Percentiles rank a stretch among this genome's conserved stretches.
These are phyloP conservation scores for Verticillium longisporum DNA, from an alignment of 2,329 filamentous ascomycete genomes.

Conservation along the genomic window DNA sequence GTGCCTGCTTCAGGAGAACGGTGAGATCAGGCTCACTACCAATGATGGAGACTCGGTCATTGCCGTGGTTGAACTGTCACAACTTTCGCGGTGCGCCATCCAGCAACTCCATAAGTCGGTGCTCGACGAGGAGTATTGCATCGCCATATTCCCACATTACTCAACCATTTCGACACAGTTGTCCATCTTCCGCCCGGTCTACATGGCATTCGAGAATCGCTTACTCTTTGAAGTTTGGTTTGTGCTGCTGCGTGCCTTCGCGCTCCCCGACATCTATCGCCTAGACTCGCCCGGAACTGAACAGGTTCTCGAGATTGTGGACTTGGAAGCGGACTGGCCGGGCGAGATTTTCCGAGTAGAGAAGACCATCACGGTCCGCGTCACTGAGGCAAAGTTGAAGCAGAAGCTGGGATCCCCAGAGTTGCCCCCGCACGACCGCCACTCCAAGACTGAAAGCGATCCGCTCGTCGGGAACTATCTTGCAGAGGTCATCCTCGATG, in stretches of 20 bases:
- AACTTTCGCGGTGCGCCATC: slow-evolving; percentile 82
- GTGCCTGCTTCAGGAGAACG: slow-evolving; percentile 90
- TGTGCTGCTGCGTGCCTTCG: slow-evolving; percentile 82
- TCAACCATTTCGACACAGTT: slow-evolving; percentile 65
- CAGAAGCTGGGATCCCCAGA: slow-evolving; percentile 19
- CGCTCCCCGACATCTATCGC: slow-evolving; percentile 84
- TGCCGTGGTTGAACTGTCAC: slow-evolving; percentile 78
- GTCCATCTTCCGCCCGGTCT: slow-evolving; percentile 78
- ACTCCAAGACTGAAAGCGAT: slow-evolving; percentile 31
- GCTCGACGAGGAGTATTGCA: slow-evolving; percentile 85
- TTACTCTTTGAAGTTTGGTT: slow-evolving; percentile 98
- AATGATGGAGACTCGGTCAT: slow-evolving; percentile 78
- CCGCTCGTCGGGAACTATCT: slow-evolving; percentile 61
- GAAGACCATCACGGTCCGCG: slow-evolving; percentile 50
- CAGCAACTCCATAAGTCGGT: slow-evolving; percentile 88
- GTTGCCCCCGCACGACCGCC: slow-evolving; percentile 16
- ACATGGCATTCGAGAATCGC: slow-evolving; percentile 77
- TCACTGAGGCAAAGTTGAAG: slow-evolving; percentile 58
- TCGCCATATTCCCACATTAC: slow-evolving; percentile 94
- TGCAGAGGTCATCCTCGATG: slow-evolving; percentile 72
- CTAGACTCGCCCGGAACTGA: slow-evolving; percentile 39
- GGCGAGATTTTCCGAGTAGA: slow-evolving; percentile 54
- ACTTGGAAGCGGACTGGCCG: slow-evolving; percentile 29
- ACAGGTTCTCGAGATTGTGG: slow-evolving; percentile 27
- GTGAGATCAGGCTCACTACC: slow-evolving; percentile 83